These are phyloP conservation scores for Comarum palustre DNA, from an alignment of 306 rosid genomes.

Conservation along the genomic window DNA sequence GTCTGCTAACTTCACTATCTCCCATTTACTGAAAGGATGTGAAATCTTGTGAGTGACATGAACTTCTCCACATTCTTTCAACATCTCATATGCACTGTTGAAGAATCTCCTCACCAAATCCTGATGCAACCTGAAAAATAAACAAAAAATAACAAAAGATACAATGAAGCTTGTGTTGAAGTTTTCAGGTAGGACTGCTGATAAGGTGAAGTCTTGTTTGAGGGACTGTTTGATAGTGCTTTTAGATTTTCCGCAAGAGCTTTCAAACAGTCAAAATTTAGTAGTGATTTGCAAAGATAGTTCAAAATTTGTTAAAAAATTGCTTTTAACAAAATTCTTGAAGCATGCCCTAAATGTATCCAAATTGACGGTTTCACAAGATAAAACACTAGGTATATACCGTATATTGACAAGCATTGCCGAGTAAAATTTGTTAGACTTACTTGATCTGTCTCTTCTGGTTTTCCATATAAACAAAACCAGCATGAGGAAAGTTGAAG, in stretches of 20 bases:
- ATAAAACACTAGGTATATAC: neutral
- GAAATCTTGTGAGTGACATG: constrained; percentile 43
- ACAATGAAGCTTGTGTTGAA: neutral
- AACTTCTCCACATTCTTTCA: constrained; percentile 27
- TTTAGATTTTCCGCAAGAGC: neutral
- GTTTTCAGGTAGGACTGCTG: neutral
- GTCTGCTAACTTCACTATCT: constrained; percentile 21
- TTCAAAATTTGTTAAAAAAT: neutral
- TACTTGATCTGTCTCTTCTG: neutral
- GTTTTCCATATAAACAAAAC: neutral
- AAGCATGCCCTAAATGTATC: constrained; percentile 4
- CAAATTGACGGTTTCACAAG: neutral
- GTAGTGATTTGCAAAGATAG: neutral
- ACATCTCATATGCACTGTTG: constrained; percentile 14
- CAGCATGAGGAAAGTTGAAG: constrained; percentile 48
- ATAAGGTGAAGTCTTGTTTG: neutral
- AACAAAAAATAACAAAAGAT: neutral
- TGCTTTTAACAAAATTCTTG: neutral
- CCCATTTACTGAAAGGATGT: constrained; percentile 23
- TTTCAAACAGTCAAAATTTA: neutral
- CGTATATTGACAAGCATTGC: neutral
- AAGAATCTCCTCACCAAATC: constrained; percentile 28
- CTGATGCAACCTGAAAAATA: constrained; percentile 33
- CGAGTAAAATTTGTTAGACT: neutral
- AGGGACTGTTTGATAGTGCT: neutral